Evolutionary conservation across 768 basidiomycete species (phyloP).

Genomic region (Lepiota brunneoincarnata): DNA sequence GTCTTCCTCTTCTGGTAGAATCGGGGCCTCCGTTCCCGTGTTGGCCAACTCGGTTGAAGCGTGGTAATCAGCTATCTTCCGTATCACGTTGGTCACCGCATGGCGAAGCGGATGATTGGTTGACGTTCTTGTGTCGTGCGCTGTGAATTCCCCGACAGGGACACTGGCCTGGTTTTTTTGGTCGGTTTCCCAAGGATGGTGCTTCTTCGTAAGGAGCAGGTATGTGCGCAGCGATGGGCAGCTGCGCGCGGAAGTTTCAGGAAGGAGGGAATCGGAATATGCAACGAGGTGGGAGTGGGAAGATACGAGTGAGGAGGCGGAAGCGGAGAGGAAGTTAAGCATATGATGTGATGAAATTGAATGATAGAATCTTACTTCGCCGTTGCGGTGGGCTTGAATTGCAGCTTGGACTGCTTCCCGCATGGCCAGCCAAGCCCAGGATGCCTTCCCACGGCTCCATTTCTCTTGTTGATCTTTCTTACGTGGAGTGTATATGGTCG

Average conservation of each 20-base stretch:
- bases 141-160: conserved; percentile 39
- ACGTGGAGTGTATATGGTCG: conserved; percentile 70
- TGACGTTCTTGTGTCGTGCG: conserved; percentile 70
- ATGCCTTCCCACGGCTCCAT: conserved; percentile 64
- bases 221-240: conserved; percentile 76
- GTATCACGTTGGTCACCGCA: conserved; percentile 74
- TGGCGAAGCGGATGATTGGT: conserved; percentile 81
- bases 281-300: neutral
- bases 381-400: conserved; percentile 36
- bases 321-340: conserved; percentile 2
- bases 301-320: neutral
- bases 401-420: conserved; percentile 49
- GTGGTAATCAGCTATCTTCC: conserved; percentile 59
- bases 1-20: neutral
- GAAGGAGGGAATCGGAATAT: neutral
- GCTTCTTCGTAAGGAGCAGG: conserved; percentile 45
- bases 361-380: conserved; percentile 51
- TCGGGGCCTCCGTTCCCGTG: conserved; percentile 10
- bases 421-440: conserved; percentile 79
- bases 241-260: conserved; percentile 31
- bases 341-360: neutral
- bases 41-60: conserved; percentile 19
- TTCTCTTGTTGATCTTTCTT: conserved; percentile 63
- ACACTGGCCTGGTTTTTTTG: neutral
- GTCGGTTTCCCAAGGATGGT: conserved; percentile 18